Evolutionary conservation across 495 filamentous ascomycete genomes (phyloP), one percentile per base, ranked within the genome.

Genomic region (Penicillium longicatenatum): DNA sequence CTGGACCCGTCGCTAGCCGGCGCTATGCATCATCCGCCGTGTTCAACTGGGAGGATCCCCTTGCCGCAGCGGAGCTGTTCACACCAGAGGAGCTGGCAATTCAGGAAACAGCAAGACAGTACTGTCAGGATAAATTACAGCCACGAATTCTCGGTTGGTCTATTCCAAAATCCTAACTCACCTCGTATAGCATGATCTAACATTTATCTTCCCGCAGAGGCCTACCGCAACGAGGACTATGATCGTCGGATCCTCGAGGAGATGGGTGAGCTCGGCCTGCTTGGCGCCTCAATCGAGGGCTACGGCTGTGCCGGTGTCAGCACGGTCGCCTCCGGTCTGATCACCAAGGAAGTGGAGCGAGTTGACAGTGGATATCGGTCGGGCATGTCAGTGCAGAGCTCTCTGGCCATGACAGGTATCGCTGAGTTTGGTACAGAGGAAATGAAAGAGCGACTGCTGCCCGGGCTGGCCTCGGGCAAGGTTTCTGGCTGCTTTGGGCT

Each of bases 331-430:
- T 89, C 89, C 3, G 95, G 94, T 16, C 78, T 98, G 55, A 97
- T 98, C 73, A 97, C 91, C 20, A 86, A 94, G 67, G 94, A 94
- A 60, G 95, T 98, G 11, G 94, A 98, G 77, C 84, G 94, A 45
- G 92, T 98, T 39, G 94, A 98, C 69, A 93, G 89, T 47, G 94
- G 94, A 39, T 98, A 98, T 72, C 86, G 94, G 14, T 96, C 91
- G 45, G 93, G 90, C 53, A 97, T 97, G 89, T 95, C 90, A 16
- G 94, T 98, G 11, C 94, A 98, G 73, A 92, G 89, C 58, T 95
- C 93, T 3, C 78, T 98, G 46, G 91, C 89, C 20, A 98, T 98
- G 95, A 93, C 92, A 16, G 90, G 88, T n/a, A 98, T 98, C 68
- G 81, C 95, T 66, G 91, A 98, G 60, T 96, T 94, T 69, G 94